phyloP scores from a whole-genome alignment of 306 rosid genomes.

The Lathyrus oleraceus region DNA sequence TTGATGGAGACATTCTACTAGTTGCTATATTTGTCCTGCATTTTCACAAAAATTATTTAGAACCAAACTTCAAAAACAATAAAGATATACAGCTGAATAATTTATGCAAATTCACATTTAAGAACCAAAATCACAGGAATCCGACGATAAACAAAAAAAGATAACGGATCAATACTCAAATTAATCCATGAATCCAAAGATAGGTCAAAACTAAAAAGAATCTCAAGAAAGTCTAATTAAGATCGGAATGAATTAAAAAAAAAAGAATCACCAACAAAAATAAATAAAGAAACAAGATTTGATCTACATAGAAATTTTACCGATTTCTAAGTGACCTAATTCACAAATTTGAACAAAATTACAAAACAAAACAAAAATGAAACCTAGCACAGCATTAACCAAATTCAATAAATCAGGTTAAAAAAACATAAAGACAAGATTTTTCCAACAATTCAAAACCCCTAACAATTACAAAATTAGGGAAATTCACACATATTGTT shows the following conservation, averaged over 20 bases:
- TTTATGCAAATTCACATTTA: neutral
- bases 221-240: slow-evolving; percentile 2
- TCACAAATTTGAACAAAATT: slow-evolving; percentile 20
- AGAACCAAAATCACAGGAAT: slow-evolving; percentile 16
- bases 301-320: neutral
- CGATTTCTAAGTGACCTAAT: slow-evolving; percentile 23
- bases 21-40: slow-evolving; percentile 24
- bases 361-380: slow-evolving; percentile 3
- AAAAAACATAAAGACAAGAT: neutral
- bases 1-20: slow-evolving; percentile 71
- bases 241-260: neutral
- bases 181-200: slow-evolving; percentile 12
- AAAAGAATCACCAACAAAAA: slow-evolving; percentile 1
- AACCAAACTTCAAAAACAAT: slow-evolving; percentile 17
- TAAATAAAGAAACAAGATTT: neutral
- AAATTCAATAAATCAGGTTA: slow-evolving; percentile 4
- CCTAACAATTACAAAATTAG: slow-evolving; percentile 18
- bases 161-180: neutral
- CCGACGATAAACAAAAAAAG: neutral
- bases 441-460: slow-evolving; percentile 25
- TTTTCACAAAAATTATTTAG: neutral
- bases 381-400: slow-evolving; percentile 2
- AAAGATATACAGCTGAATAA: neutral
- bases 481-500: neutral
- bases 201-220: slow-evolving; percentile 12